phyloP scores from a whole-genome alignment of 2,329 filamentous ascomycete genomes.

The Pseudogymnoascus sp. region DNA sequence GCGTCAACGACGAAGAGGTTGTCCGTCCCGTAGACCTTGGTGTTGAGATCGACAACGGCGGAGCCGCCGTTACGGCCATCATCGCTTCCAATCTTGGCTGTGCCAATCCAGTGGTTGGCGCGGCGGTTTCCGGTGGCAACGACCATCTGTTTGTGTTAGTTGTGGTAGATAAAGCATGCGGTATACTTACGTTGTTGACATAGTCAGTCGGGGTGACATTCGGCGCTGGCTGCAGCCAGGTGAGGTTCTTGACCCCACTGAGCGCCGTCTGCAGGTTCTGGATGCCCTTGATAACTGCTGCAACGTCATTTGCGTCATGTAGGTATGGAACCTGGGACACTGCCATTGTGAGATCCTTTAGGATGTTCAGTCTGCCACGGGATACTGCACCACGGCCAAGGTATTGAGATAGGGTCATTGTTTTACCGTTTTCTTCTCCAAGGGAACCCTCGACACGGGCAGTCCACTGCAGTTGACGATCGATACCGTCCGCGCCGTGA shows the following conservation, averaged over 20 bases:
- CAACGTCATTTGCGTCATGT: conserved; percentile 45
- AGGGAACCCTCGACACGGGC: conserved; percentile 49
- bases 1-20: conserved; percentile 64
- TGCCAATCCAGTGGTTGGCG: conserved; percentile 47
- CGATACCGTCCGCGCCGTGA: conserved; percentile 49
- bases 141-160: conserved; percentile 13
- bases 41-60: conserved; percentile 55
- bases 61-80: conserved; percentile 46
- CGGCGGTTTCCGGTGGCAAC: conserved; percentile 32
- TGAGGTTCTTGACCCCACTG: conserved; percentile 45
- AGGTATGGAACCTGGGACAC: conserved; percentile 57
- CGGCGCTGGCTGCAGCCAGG: conserved; percentile 46
- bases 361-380: conserved; percentile 54
- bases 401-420: conserved; percentile 46
- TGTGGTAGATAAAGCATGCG: not conserved
- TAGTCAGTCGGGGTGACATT: conserved; percentile 48
- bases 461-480: conserved; percentile 60
- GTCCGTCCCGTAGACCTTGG: conserved; percentile 59
- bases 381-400: conserved; percentile 57
- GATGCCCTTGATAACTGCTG: conserved; percentile 56
- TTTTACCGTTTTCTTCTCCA: conserved; percentile 20
- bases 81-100: conserved; percentile 52
- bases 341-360: conserved; percentile 46
- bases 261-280: conserved; percentile 52
- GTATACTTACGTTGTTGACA: conserved; percentile 40